Conservation (phyloP, 306 rosid species). For the Castanea crenata region DNA sequence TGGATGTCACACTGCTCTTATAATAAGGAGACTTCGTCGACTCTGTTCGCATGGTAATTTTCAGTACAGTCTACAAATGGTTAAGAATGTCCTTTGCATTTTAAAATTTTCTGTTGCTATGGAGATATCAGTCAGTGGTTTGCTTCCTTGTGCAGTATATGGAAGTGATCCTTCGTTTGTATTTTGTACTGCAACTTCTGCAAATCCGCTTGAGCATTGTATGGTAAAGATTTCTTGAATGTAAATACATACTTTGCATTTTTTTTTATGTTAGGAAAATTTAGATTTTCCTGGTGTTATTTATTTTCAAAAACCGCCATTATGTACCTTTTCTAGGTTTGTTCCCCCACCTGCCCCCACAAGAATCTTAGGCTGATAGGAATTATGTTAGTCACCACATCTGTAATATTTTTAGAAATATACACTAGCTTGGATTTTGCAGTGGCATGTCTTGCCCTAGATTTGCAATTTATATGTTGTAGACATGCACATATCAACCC, state of each 20-base stretch:
- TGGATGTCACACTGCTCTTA: slow-evolving; percentile 92
- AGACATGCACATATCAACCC: neutral
- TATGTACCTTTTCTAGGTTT: neutral
- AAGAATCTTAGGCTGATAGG: neutral
- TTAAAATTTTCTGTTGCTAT: slow-evolving; percentile 12
- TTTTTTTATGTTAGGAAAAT: neutral
- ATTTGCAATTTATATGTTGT: neutral
- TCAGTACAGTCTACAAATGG: slow-evolving; percentile 10
- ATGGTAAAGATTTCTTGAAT: slow-evolving; percentile 53
- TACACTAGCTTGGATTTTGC: neutral
- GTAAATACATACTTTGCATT: neutral
- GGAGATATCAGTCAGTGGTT: slow-evolving; percentile 12
- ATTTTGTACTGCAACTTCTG: slow-evolving; percentile 92
- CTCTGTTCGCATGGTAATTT: slow-evolving; percentile 75
- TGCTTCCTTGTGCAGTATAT: slow-evolving; percentile 65
- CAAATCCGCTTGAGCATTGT: slow-evolving; percentile 85
- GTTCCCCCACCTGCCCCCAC: neutral
- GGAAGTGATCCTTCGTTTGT: slow-evolving; percentile 90
- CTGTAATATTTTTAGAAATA: neutral
- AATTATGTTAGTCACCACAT: neutral
- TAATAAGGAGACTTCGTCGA: slow-evolving; percentile 74
- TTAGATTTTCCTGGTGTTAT: slow-evolving; percentile 10
- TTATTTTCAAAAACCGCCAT: slow-evolving; percentile 3
- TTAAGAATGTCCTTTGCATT: slow-evolving; percentile 22
- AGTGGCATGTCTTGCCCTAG: neutral